phyloP scores from a whole-genome alignment of 805 yeast genomes.

The Saccharomycopsis capsularis region DNA sequence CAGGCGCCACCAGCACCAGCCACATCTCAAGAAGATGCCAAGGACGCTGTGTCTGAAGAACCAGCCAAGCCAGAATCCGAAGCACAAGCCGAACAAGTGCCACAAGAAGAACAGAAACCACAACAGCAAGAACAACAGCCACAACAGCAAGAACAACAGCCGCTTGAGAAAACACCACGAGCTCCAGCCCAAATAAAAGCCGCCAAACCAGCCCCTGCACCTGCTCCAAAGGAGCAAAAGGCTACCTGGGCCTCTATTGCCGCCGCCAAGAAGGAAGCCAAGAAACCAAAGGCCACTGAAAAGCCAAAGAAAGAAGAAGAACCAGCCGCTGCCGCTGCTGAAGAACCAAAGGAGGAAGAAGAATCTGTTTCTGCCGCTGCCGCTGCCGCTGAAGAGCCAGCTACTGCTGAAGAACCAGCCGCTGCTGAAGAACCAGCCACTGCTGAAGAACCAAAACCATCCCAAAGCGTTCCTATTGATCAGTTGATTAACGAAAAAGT shows the following conservation, averaged over 20 bases:
- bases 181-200: constrained; percentile 18
- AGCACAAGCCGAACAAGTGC: neutral
- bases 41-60: neutral
- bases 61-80: neutral
- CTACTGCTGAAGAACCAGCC: constrained; percentile 9
- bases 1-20: constrained; percentile 19
- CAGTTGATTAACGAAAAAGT: constrained; percentile 5
- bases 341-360: constrained; percentile 8
- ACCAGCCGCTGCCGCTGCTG: constrained; percentile 1
- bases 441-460: constrained; percentile 11
- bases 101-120: neutral
- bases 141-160: neutral
- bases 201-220: constrained; percentile 24
- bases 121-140: neutral
- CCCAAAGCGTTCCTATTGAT: constrained; percentile 2
- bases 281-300: constrained; percentile 10
- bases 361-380: constrained; percentile 12
- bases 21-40: neutral
- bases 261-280: constrained; percentile 37
- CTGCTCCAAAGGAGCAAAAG: constrained; percentile 25
- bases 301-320: constrained; percentile 14
- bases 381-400: constrained; percentile 15
- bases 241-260: constrained; percentile 70
- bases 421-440: constrained; percentile 19
- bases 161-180: constrained; percentile 16